Evolutionary conservation across 306 rosid genomes (phyloP).

Genomic region (Trifolium subterraneum): DNA sequence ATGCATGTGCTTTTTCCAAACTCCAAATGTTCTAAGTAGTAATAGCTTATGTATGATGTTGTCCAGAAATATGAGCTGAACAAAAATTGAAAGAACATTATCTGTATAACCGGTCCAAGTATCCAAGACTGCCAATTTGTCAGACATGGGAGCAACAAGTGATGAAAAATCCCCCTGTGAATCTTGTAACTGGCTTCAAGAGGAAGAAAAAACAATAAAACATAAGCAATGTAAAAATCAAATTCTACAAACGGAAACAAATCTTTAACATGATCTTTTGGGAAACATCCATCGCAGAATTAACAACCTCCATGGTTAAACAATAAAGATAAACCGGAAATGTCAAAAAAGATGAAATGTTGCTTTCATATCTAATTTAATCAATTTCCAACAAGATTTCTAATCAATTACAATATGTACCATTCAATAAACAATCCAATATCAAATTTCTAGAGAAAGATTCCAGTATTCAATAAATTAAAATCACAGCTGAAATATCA

Average conservation of each 20-base stretch:
- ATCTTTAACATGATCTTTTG: slow-evolving; percentile 35
- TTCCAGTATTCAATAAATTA: slow-evolving; percentile 30
- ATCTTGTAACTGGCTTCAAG: slow-evolving; percentile 56
- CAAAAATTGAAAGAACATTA: slow-evolving; percentile 23
- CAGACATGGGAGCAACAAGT: slow-evolving; percentile 48
- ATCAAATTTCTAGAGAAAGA: slow-evolving; percentile 28
- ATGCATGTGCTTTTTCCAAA: slow-evolving; percentile 31
- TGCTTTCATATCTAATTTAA: slow-evolving; percentile 17
- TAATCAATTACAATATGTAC: slow-evolving; percentile 13
- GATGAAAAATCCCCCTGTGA: slow-evolving; percentile 48
- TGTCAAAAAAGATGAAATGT: background rate
- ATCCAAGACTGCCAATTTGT: slow-evolving; percentile 51
- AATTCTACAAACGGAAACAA: slow-evolving; percentile 23
- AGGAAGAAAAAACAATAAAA: slow-evolving; percentile 40
- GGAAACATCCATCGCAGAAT: slow-evolving; percentile 34
- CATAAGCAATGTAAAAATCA: slow-evolving; percentile 48
- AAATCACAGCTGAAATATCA: slow-evolving; percentile 2
- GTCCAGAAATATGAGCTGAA: slow-evolving; percentile 36
- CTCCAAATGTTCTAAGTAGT: slow-evolving; percentile 36
- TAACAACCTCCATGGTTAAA: slow-evolving; percentile 7
- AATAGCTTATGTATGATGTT: slow-evolving; percentile 37
- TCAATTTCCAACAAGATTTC: slow-evolving; percentile 21
- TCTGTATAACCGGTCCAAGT: slow-evolving; percentile 45
- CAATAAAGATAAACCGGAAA: slow-evolving; percentile 18
- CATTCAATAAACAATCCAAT: slow-evolving; percentile 26